Conservation (phyloP, 1,139 yeast species). For the Pichia sp. region DNA sequence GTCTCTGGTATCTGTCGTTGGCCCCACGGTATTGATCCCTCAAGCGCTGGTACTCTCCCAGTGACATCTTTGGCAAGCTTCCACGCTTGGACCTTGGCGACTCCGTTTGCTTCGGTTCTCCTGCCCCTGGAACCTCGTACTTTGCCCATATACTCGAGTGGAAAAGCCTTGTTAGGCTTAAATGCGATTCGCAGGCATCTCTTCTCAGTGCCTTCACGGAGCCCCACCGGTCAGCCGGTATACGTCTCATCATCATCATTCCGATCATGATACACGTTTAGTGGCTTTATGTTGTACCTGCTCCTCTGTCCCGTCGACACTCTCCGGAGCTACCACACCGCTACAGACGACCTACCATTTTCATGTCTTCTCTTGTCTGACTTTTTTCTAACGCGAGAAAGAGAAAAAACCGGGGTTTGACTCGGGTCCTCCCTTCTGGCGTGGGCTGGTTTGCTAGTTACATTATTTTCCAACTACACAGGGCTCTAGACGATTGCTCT, state of each 20-base stretch:
- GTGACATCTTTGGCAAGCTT: constrained; percentile 29
- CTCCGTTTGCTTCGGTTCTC: constrained; percentile 4
- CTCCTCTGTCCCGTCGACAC: too few species aligned
- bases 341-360: not conserved
- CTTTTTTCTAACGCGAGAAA: not conserved
- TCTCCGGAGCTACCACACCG: too few species aligned
- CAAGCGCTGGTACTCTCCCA: constrained; percentile 30
- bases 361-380: not conserved
- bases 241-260: not conserved
- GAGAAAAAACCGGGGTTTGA: not conserved
- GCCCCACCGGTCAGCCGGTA: not conserved
- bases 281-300: too few species aligned
- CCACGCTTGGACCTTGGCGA: constrained; percentile 17
- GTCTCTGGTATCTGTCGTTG: constrained; percentile 34
- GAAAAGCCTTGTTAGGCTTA: constrained; percentile 2
- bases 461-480: not conserved
- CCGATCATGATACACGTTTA: not conserved
- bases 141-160: not conserved
- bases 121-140: constrained; percentile 19
- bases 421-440: not conserved
- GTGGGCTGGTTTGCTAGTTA: not conserved
- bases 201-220: not conserved
- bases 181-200: not conserved
- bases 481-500: not conserved
- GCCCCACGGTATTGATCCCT: constrained; percentile 33